Evolutionary conservation across 2,329 filamentous ascomycete genomes (phyloP).

Genomic region (Dothidotthia symphoricarpi): DNA sequence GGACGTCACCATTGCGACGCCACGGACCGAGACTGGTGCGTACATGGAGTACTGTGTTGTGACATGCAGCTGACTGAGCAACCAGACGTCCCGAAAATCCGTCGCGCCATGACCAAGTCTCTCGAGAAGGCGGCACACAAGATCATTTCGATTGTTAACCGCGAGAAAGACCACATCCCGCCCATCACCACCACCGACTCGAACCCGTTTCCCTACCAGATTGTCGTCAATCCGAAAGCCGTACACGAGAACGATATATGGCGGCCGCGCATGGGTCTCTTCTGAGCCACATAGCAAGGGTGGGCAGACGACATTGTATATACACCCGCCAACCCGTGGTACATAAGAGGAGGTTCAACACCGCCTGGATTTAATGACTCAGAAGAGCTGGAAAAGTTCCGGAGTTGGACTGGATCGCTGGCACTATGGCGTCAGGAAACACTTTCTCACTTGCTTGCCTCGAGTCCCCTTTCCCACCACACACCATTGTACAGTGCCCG

Average conservation of each 20-base stretch:
- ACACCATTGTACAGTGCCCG: conserved; percentile 27
- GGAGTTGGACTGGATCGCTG: background rate
- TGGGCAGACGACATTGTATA: conserved; percentile 18
- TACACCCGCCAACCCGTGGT: conserved; percentile 12
- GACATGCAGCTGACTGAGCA: conserved; percentile 3
- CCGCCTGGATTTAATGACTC: conserved; percentile 6
- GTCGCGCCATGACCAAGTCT: conserved; percentile 85
- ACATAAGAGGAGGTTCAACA: conserved; percentile 26
- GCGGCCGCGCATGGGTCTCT: conserved; percentile 69
- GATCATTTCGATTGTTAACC: conserved; percentile 82
- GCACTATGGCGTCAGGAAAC: conserved; percentile 1
- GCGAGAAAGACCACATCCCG: conserved; percentile 92
- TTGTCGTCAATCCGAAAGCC: conserved; percentile 76
- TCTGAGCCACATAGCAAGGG: conserved; percentile 16
- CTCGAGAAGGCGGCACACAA: conserved; percentile 85
- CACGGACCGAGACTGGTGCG: conserved; percentile 82
- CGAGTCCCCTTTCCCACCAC: conserved; percentile 7
- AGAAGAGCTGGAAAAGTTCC: conserved; percentile 24
- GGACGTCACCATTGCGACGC: conserved; percentile 88
- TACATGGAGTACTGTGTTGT: background rate
- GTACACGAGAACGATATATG: conserved; percentile 60
- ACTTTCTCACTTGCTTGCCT: conserved; percentile 6
- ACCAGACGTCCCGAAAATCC: conserved; percentile 82
- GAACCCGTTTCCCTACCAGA: conserved; percentile 94
- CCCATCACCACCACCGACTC: conserved; percentile 89